These are phyloP conservation scores for Myxozyma udenii DNA, from an alignment of 805 yeast genomes.

Conservation along the genomic window DNA sequence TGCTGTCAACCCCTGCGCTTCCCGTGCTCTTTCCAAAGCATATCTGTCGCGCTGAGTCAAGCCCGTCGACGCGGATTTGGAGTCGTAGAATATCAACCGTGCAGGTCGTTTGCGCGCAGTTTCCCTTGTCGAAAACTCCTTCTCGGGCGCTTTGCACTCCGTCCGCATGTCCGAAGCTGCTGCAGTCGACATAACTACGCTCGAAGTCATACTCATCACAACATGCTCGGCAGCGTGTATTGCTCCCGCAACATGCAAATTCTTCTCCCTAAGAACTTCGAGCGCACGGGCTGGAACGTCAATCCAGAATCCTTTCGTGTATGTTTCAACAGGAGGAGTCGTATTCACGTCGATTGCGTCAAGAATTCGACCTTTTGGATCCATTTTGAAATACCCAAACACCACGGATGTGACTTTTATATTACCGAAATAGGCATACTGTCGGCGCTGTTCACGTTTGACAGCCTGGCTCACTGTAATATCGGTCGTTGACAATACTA, in stretches of 20 bases:
- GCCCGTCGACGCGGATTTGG: conserved; percentile 76
- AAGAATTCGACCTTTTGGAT: conserved; percentile 68
- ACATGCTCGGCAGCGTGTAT: conserved; percentile 98
- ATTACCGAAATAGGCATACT: conserved; percentile 64
- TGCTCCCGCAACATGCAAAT: conserved; percentile 75
- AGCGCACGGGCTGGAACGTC: conserved; percentile 72
- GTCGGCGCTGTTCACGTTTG: neutral
- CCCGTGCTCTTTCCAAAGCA: neutral
- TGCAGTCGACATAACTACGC: conserved; percentile 63
- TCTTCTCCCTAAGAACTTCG: conserved; percentile 54
- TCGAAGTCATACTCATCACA: conserved; percentile 71
- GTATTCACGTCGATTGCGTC: conserved; percentile 91
- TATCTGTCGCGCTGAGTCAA: conserved; percentile 36
- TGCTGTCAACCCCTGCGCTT: neutral
- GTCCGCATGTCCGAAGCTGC: conserved; percentile 62
- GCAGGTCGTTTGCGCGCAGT: conserved; percentile 79
- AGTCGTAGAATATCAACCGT: conserved; percentile 76
- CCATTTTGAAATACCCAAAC: conserved; percentile 89
- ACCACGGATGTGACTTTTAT: conserved; percentile 71
- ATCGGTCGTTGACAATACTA: neutral
- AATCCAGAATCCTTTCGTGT: conserved; percentile 86
- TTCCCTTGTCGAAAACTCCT: conserved; percentile 80
- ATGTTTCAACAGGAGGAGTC: conserved; percentile 64
- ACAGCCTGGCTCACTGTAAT: conserved; percentile 1
- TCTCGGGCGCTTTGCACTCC: conserved; percentile 97